Percentiles rank a stretch among this genome's conserved stretches.
Evolutionary conservation across 2,329 filamentous ascomycete genomes (phyloP).

Genomic region (Trichoderma sp.): DNA sequence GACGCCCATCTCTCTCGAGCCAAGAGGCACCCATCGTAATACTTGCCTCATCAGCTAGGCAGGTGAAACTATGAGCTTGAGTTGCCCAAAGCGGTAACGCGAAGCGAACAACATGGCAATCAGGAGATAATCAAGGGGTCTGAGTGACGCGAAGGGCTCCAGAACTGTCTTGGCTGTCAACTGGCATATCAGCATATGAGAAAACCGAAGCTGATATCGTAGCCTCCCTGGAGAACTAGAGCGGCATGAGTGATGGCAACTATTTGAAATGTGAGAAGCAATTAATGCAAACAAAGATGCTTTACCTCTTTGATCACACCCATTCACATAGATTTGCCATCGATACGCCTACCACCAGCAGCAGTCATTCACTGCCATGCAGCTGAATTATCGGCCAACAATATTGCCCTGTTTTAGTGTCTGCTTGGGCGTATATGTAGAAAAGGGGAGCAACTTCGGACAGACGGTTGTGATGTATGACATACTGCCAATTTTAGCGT

Average conservation of each 20-base stretch:
- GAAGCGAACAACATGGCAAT: conserved; percentile 32
- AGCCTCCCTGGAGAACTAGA: neutral
- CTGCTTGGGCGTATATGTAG: neutral
- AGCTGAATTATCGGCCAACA: neutral
- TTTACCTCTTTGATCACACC: neutral
- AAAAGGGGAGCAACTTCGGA: neutral
- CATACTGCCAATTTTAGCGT: neutral
- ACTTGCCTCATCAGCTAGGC: conserved; percentile 21
- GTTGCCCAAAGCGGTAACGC: conserved; percentile 36
- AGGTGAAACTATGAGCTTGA: neutral
- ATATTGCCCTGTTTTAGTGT: neutral
- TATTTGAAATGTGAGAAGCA: conserved; percentile 17
- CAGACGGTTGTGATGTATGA: conserved; percentile 6
- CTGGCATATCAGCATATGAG: conserved; percentile 5
- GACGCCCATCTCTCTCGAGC: neutral
- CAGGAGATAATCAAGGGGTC: conserved; percentile 14
- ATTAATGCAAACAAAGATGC: neutral
- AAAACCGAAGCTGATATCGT: neutral
- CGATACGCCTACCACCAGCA: neutral
- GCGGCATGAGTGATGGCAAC: conserved; percentile 7
- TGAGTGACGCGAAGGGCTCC: conserved; percentile 20
- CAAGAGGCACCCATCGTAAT: conserved; percentile 18
- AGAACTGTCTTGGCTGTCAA: conserved; percentile 17
- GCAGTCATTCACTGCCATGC: neutral
- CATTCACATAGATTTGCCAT: neutral